These are phyloP conservation scores for Beauveria bassiana DNA, from an alignment of 2,329 filamentous ascomycete genomes.

Conservation along the genomic window DNA sequence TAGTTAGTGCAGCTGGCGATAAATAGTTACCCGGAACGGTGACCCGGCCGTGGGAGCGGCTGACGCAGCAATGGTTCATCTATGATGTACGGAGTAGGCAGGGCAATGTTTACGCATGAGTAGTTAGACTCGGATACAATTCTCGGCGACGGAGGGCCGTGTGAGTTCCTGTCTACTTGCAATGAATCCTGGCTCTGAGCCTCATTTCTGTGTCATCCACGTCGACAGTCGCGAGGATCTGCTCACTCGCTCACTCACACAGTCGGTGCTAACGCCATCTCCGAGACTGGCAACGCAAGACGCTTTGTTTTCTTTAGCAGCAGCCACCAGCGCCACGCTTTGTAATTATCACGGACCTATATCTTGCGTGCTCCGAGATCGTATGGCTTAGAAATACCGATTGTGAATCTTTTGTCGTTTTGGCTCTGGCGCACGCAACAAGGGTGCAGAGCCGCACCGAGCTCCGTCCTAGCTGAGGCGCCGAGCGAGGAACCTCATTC, in stretches of 20 bases:
- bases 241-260: neutral
- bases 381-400: conserved; percentile 3
- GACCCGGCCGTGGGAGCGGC: neutral
- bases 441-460: neutral
- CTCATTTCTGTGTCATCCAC: neutral
- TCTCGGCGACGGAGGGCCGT: neutral
- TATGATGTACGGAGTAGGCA: neutral
- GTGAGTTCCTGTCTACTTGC: neutral
- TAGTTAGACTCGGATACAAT: neutral
- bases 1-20: neutral
- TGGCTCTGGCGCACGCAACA: neutral
- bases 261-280: neutral
- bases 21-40: neutral
- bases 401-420: neutral
- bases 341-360: neutral
- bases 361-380: neutral
- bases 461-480: neutral
- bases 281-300: neutral
- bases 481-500: neutral
- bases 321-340: neutral
- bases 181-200: neutral
- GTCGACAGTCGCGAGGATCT: neutral
- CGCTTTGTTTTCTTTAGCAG: neutral
- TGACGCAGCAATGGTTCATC: neutral
- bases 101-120: neutral